Conservation (phyloP, 1,284 basidiomycete genomes). For the Sphaerobolus stellatus region DNA sequence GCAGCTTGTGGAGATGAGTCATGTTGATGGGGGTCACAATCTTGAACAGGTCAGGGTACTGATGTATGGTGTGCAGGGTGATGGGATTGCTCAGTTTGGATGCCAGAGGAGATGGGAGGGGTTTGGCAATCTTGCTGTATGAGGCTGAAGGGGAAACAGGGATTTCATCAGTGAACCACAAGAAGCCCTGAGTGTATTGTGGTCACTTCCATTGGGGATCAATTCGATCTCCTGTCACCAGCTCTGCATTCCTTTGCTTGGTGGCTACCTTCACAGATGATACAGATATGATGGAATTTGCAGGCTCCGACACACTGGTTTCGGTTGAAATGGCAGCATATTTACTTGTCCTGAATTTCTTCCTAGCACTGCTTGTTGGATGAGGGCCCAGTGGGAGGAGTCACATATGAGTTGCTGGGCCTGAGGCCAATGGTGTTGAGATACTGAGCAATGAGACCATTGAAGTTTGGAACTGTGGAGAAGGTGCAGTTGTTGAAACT, state of each 20-base stretch:
- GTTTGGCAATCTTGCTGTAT: constrained; percentile 10
- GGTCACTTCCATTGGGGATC: neutral
- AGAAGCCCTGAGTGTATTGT: neutral
- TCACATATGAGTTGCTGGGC: neutral
- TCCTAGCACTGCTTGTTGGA: neutral
- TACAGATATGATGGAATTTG: constrained; percentile 19
- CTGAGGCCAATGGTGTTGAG: neutral
- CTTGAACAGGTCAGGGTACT: constrained; percentile 29
- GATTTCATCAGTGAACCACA: neutral
- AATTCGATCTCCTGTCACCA: neutral
- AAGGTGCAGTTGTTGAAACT: constrained; percentile 23
- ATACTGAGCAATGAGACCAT: neutral
- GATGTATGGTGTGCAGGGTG: neutral
- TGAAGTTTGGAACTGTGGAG: constrained; percentile 15
- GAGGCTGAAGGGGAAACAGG: constrained; percentile 13
- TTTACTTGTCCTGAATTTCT: neutral
- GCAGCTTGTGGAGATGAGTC: constrained; percentile 26
- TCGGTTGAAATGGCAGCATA: constrained; percentile 18
- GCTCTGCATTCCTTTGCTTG: neutral
- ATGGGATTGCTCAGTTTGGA: neutral
- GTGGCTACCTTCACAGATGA: constrained; percentile 8
- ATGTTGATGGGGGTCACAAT: constrained; percentile 37
- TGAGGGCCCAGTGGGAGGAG: too few relatives aligned
- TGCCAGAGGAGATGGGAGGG: constrained; percentile 10
- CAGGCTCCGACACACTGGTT: constrained; percentile 13